Conservation (phyloP, 805 yeast species). For the Candida maesae region DNA sequence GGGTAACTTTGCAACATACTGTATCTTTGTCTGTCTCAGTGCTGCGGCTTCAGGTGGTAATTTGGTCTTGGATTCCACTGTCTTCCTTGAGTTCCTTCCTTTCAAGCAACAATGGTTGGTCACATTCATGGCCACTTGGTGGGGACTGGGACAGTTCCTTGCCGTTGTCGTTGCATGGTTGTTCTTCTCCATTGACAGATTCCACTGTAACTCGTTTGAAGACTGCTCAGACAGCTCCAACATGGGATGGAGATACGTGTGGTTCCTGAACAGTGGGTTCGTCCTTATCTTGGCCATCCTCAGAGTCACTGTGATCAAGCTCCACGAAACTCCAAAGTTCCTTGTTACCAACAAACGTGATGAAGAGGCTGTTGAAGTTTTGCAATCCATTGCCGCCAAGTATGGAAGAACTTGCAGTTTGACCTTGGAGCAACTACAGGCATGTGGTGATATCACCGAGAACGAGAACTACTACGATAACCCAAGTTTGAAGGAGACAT, state of each 20-base stretch:
- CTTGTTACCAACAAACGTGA: conserved; percentile 46
- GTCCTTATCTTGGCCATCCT: conserved; percentile 44
- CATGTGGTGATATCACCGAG: conserved; percentile 39
- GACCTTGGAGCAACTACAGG: conserved; percentile 42
- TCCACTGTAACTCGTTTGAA: conserved; percentile 42
- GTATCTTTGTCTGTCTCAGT: conserved; percentile 41
- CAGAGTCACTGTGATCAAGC: conserved; percentile 38
- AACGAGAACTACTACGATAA: conserved; percentile 25
- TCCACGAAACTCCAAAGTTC: conserved; percentile 52
- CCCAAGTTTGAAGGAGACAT: conserved; percentile 26
- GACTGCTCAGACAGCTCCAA: conserved; percentile 39
- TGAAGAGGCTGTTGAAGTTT: conserved; percentile 40
- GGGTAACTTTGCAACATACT: conserved; percentile 43
- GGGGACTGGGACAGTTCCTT: conserved; percentile 55
- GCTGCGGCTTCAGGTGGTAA: conserved; percentile 51
- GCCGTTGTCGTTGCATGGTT: conserved; percentile 48
- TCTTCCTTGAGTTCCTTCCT: conserved; percentile 47
- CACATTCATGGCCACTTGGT: conserved; percentile 49
- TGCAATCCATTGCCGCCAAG: conserved; percentile 43
- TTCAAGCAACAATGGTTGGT: conserved; percentile 44
- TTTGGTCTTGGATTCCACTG: conserved; percentile 46
- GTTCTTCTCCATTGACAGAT: conserved; percentile 37
- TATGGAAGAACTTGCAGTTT: conserved; percentile 38
- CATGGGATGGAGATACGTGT: conserved; percentile 56
- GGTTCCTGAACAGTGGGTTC: conserved; percentile 48